Conservation (phyloP, 2,329 filamentous ascomycete genomes). For the Colletotrichum tamarilloi region DNA sequence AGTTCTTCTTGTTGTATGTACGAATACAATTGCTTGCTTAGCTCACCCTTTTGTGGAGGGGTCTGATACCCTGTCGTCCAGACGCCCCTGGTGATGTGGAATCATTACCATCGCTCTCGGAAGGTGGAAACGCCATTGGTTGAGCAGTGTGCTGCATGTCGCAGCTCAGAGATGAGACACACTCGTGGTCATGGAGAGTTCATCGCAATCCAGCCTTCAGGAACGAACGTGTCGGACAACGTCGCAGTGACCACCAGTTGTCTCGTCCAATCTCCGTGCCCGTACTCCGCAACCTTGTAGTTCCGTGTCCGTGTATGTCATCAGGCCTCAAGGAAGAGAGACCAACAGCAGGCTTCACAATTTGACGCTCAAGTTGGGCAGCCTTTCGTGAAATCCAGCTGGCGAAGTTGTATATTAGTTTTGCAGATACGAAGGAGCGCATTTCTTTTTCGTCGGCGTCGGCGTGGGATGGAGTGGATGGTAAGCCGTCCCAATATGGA, state of each 20-base stretch:
- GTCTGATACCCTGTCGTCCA: slow-evolving; percentile 19
- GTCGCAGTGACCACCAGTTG: slow-evolving; percentile 2
- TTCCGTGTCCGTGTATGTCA: not conserved
- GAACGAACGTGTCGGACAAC: slow-evolving; percentile 1
- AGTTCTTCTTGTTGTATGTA: not conserved
- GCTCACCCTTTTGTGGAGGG: slow-evolving; percentile 6
- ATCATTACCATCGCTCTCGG: slow-evolving; percentile 14
- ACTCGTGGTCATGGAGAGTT: slow-evolving; percentile 11
- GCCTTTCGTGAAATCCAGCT: not conserved
- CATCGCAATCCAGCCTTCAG: slow-evolving; percentile 3
- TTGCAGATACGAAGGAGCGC: slow-evolving; percentile 14
- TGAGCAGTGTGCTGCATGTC: slow-evolving; percentile 24
- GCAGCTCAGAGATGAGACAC: slow-evolving; percentile 25
- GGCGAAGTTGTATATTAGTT: not conserved
- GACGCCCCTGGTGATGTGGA: slow-evolving; percentile 26
- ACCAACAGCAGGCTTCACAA: not conserved
- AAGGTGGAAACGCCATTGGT: slow-evolving; percentile 19
- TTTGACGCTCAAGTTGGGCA: not conserved
- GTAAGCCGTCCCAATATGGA: not conserved
- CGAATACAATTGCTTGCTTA: slow-evolving; percentile 11
- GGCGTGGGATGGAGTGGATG: not conserved
- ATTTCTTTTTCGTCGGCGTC: slow-evolving; percentile 9
- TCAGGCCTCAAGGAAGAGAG: not conserved
- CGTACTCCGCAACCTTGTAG: not conserved
- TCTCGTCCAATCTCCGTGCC: not conserved